A percentile compares a stretch with the other conserved stretches of the same genome.
phyloP scores from a whole-genome alignment of 768 basidiomycete genomes.

The Lentinula sp. region DNA sequence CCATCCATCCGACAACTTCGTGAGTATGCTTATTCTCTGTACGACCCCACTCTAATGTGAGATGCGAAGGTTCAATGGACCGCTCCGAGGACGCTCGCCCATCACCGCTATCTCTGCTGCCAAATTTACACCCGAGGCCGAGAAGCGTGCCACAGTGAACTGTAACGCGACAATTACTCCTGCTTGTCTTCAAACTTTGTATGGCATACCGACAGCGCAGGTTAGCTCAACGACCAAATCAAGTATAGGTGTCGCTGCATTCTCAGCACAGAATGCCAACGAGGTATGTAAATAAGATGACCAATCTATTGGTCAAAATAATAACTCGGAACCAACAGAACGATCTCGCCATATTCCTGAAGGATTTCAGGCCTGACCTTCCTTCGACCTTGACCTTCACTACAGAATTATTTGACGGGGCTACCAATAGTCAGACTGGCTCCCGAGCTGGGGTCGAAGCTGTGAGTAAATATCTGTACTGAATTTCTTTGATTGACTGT shows the following conservation, averaged over 20 bases:
- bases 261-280: constrained; percentile 15
- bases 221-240: constrained; percentile 12
- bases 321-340: constrained; percentile 1
- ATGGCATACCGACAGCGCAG: constrained; percentile 15
- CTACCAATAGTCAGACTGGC: constrained; percentile 22
- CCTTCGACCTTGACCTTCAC: constrained; percentile 22
- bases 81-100: constrained; percentile 1
- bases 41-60: neutral
- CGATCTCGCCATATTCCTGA: constrained; percentile 19
- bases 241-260: constrained; percentile 20
- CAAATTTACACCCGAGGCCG: neutral
- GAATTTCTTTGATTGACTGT: neutral
- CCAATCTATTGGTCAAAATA: constrained; percentile 21
- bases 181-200: constrained; percentile 19
- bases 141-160: neutral
- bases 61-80: constrained; percentile 3
- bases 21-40: constrained; percentile 15
- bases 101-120: neutral
- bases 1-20: constrained; percentile 26
- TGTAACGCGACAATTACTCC: constrained; percentile 16
- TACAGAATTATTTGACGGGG: constrained; percentile 27
- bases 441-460: constrained; percentile 28
- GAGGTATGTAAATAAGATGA: constrained; percentile 7
- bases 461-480: constrained; percentile 12
- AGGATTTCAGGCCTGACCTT: constrained; percentile 24